Evolutionary conservation across 768 basidiomycete species (phyloP).

Genomic region (Podaxis rugospora): DNA sequence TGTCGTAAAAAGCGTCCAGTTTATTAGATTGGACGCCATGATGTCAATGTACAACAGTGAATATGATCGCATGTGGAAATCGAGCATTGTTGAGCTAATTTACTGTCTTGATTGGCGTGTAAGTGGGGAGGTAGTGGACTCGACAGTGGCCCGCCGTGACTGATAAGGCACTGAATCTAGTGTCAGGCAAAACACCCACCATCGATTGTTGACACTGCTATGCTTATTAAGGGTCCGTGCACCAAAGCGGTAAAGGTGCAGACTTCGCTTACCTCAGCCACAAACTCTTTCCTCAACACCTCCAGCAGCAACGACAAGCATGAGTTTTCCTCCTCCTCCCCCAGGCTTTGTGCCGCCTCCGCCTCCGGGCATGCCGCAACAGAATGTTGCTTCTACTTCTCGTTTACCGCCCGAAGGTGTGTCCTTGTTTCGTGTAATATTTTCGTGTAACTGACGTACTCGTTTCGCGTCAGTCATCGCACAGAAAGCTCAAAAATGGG

Average conservation of each 20-base stretch:
- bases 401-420: slow-evolving; percentile 45
- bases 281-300: slow-evolving; percentile 33
- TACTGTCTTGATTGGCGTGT: too few relatives aligned
- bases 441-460: slow-evolving; percentile 14
- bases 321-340: slow-evolving; percentile 57
- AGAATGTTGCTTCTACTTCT: slow-evolving; percentile 34
- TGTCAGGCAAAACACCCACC: not conserved
- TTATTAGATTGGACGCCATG: not conserved
- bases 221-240: slow-evolving; percentile 32
- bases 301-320: slow-evolving; percentile 30
- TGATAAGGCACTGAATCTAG: not conserved
- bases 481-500: slow-evolving; percentile 95
- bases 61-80: not conserved
- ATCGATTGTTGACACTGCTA: not conserved
- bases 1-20: not conserved
- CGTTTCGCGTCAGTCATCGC: slow-evolving; percentile 51
- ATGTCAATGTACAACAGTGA: slow-evolving; percentile 4
- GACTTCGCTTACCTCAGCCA: slow-evolving; percentile 37
- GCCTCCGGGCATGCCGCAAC: slow-evolving; percentile 48
- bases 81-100: too few relatives aligned
- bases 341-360: slow-evolving; percentile 48
- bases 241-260: slow-evolving; percentile 17
- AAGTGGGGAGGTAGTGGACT: too few relatives aligned
- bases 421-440: slow-evolving; percentile 13
- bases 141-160: too few relatives aligned